A percentile compares a stretch with the other conserved stretches of the same genome.
Evolutionary conservation across 305 asterid species (phyloP).

Genomic region (Lippia alba): DNA sequence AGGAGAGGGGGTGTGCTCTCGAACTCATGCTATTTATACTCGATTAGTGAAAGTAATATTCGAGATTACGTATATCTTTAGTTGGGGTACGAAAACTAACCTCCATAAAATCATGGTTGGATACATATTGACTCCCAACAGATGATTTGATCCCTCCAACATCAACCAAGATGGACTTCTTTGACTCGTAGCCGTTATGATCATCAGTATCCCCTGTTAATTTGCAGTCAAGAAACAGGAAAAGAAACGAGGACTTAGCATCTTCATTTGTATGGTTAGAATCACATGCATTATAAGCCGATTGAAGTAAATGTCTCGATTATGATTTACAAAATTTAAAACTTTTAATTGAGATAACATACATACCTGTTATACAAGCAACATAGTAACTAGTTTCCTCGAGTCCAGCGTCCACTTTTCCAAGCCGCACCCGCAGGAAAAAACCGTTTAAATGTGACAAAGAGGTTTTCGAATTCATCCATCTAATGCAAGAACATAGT

Average conservation of each 20-base stretch:
- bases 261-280: too few species aligned
- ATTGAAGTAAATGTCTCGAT: too few species aligned
- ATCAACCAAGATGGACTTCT: constrained; percentile 51
- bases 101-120: constrained; percentile 79
- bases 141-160: constrained; percentile 63
- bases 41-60: too few species aligned
- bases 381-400: constrained; percentile 62
- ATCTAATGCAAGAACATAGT: constrained; percentile 41
- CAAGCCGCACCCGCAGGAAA: constrained; percentile 66
- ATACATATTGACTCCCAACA: constrained; percentile 58
- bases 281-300: too few species aligned
- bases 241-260: neutral
- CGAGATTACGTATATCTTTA: too few species aligned
- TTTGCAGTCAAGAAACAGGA: neutral
- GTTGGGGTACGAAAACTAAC: constrained; percentile 41
- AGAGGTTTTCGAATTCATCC: constrained; percentile 51
- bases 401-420: constrained; percentile 54
- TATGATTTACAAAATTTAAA: too few species aligned
- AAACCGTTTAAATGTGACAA: constrained; percentile 55
- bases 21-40: neutral
- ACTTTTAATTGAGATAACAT: neutral
- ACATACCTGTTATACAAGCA: constrained; percentile 63
- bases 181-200: constrained; percentile 31
- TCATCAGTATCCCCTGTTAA: constrained; percentile 45
- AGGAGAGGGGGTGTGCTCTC: too few species aligned